phyloP scores from a whole-genome alignment of 1,284 basidiomycete species.

The Puccinia hordei region DNA sequence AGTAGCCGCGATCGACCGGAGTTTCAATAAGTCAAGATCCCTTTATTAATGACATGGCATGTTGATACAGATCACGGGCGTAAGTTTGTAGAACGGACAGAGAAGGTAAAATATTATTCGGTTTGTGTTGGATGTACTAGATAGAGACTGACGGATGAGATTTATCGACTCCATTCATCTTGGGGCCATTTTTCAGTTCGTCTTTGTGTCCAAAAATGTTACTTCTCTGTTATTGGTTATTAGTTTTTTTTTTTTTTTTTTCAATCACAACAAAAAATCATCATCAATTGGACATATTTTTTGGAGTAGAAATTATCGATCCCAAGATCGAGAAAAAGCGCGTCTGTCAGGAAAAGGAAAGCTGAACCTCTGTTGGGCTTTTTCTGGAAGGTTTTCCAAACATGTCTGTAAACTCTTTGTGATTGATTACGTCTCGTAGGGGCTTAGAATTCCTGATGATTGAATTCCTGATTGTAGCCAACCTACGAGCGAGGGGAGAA shows the following conservation, averaged over 20 bases:
- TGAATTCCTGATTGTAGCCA: slow-evolving; percentile 20
- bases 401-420: slow-evolving; percentile 56
- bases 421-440: slow-evolving; percentile 55
- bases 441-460: slow-evolving; percentile 52
- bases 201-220: slow-evolving; percentile 41
- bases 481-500: neutral
- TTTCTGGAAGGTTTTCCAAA: slow-evolving; percentile 55
- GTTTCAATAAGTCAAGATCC: slow-evolving; percentile 31
- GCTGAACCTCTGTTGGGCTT: slow-evolving; percentile 13
- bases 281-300: too few species aligned
- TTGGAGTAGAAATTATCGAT: too few species aligned
- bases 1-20: slow-evolving; percentile 24
- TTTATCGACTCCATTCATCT: slow-evolving; percentile 25
- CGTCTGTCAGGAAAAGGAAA: too few species aligned
- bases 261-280: neutral
- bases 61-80: neutral
- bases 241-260: too few species aligned
- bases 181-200: slow-evolving; percentile 28
- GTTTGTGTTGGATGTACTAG: neutral
- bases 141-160: slow-evolving; percentile 26
- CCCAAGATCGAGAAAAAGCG: neutral
- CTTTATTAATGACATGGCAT: neutral
- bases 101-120: neutral
- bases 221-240: neutral
- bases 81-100: neutral